Base-by-base conservation (phyloP, 164 flowering plant genomes). In the Hamamelis virginiana region DNA sequence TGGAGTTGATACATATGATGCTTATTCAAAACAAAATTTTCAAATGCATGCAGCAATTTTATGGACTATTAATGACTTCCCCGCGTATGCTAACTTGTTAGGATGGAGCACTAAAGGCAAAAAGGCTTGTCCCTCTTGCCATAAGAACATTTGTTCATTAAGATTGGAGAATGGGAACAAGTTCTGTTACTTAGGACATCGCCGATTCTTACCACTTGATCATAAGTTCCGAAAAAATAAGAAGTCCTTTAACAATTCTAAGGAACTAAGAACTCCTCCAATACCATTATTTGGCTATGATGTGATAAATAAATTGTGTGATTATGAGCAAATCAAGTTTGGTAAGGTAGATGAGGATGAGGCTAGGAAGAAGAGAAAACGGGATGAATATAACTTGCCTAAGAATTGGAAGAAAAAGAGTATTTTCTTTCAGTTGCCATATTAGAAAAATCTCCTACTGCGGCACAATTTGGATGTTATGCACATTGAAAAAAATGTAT, bases 61-160 rank as follows among this genome's bases (percentile, higher is more conserved):
- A 15, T 76, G 72, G 79, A 76, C 69, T 2, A 76, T 76, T 22
- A 72, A 48, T 61, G 73, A 72, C 22, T 76, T 68, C 16, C 79
- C 59, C 1, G 72, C 58, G 13, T 50, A 33, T 65, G 71, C 53
- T 3, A 59, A 11, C 18, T 44, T 75, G 28, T 75, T 62, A 14
- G 74, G 78, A 10, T 70, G 68, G 66, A 61, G 70, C 33, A 66
- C 67, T 1, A 76, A 67, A 33, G 62, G 69, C 0, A 8, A 12
- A 21, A 13, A 15, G 15, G 67, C 73, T 14, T 76, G 73, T 65
- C 76, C 64, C 1, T 8, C 21, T 16, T 73, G 76, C 48, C 22
- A 59, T 15, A 63, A 64, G 5, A 19, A 73, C 8, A 68, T 76
- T 9, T 14, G 13, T 4, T 71, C 26, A 4, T 0, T 14, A 5